Conservation (phyloP, 805 yeast species). For the Candida verbasci region DNA sequence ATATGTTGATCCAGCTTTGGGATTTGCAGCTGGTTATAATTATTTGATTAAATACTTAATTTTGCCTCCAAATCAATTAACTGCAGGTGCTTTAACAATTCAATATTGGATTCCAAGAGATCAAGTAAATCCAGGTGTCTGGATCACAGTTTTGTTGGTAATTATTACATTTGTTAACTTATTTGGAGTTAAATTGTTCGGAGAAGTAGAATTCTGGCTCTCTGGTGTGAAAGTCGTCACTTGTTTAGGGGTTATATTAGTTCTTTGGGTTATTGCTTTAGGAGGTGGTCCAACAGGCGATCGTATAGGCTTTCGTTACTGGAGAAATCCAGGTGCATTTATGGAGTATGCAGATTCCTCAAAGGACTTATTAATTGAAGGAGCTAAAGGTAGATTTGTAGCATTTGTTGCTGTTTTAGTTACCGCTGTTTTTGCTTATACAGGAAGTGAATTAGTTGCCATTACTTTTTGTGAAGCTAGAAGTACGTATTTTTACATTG, state of each 20-base stretch:
- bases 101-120: conserved; percentile 50
- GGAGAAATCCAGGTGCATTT: conserved; percentile 67
- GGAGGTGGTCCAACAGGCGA: conserved; percentile 81
- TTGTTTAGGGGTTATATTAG: conserved; percentile 60
- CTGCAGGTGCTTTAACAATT: conserved; percentile 54
- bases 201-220: conserved; percentile 61
- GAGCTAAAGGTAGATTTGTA: conserved; percentile 52
- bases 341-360: conserved; percentile 40
- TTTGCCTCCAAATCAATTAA: conserved; percentile 60
- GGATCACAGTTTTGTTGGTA: conserved; percentile 47
- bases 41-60: conserved; percentile 53
- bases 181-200: conserved; percentile 48
- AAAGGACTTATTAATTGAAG: conserved; percentile 32
- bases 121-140: conserved; percentile 51
- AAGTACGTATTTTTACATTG: too few species aligned
- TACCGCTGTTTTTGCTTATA: conserved; percentile 64
- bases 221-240: conserved; percentile 62
- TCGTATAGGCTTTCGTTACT: conserved; percentile 67
- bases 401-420: conserved; percentile 60
- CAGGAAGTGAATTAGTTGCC: conserved; percentile 69
- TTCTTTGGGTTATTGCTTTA: conserved; percentile 59
- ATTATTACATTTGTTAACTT: conserved; percentile 38
- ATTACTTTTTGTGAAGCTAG: conserved; percentile 68
- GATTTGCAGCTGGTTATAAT: conserved; percentile 65
- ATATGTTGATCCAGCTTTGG: conserved; percentile 62